Percentiles rank a stretch among this genome's conserved stretches.
These are phyloP conservation scores for Oryza longistaminata DNA, from an alignment of 176 grass and related monocot species.

Conservation along the genomic window DNA sequence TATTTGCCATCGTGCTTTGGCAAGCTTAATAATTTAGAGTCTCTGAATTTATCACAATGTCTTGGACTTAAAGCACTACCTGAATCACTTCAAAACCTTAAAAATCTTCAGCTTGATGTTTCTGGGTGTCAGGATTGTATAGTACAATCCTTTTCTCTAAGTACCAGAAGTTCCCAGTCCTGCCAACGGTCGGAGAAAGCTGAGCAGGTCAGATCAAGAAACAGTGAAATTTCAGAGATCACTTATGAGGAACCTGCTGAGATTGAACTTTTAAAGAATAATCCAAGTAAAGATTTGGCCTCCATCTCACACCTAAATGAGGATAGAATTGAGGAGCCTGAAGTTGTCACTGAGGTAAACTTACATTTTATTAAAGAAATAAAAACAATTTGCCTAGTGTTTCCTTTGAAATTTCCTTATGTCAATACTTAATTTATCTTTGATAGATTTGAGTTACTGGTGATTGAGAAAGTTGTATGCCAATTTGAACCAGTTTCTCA, in stretches of 20 bases:
- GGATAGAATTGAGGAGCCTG: slow-evolving; percentile 7
- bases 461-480: background rate
- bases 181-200: slow-evolving; percentile 9
- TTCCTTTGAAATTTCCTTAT: background rate
- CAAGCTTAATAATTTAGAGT: slow-evolving; percentile 32
- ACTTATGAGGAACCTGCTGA: slow-evolving; percentile 4
- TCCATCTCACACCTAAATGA: background rate
- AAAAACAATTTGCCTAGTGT: background rate
- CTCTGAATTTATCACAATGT: slow-evolving; percentile 28
- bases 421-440: background rate
- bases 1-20: slow-evolving; percentile 35
- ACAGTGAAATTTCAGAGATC: slow-evolving; percentile 23
- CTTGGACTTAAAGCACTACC: slow-evolving; percentile 31
- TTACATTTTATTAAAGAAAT: slow-evolving; percentile 3
- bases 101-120: slow-evolving; percentile 42
- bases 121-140: slow-evolving; percentile 39
- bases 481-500: slow-evolving; percentile 1
- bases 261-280: background rate
- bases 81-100: slow-evolving; percentile 12
- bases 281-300: background rate
- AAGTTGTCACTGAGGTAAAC: slow-evolving; percentile 32
- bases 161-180: slow-evolving; percentile 13
- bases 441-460: slow-evolving; percentile 1
- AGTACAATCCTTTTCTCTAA: slow-evolving; percentile 27
- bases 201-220: slow-evolving; percentile 22